These are phyloP conservation scores for Tylopilus cervinicoccineus DNA, from an alignment of 768 basidiomycete genomes.

Conservation along the genomic window DNA sequence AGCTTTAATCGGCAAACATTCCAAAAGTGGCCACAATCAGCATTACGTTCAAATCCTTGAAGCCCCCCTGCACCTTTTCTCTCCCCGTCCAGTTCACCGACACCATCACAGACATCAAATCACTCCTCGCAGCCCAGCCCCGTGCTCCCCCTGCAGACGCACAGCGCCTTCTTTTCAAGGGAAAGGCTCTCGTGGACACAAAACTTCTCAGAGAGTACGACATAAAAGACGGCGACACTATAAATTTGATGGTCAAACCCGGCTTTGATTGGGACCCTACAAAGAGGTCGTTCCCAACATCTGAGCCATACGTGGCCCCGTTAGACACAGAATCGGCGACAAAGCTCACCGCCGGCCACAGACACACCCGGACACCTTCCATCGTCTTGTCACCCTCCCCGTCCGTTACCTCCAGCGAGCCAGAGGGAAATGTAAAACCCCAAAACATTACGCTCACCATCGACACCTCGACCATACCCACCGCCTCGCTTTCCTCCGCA, in stretches of 20 bases:
- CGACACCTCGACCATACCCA: constrained; percentile 50
- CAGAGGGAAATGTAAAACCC: constrained; percentile 39
- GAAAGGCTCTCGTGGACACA: constrained; percentile 85
- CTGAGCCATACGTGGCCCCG: constrained; percentile 16
- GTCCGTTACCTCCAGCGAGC: constrained; percentile 39
- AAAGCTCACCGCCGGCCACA: constrained; percentile 30
- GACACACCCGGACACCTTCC: constrained; percentile 68
- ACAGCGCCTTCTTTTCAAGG: constrained; percentile 88
- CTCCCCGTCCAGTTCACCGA: constrained; percentile 78
- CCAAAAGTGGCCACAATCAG: constrained; percentile 36
- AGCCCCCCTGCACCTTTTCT: constrained; percentile 75
- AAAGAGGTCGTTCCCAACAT: constrained; percentile 28
- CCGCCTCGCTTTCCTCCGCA: constrained; percentile 41
- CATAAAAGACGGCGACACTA: constrained; percentile 71
- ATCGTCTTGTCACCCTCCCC: constrained; percentile 78
- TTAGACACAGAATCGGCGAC: constrained; percentile 21
- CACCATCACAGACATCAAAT: constrained; percentile 76
- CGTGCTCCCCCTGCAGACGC: constrained; percentile 73
- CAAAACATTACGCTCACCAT: constrained; percentile 67
- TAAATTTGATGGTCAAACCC: constrained; percentile 87
- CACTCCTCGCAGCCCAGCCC: constrained; percentile 60
- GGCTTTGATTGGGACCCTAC: constrained; percentile 63
- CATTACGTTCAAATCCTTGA: constrained; percentile 87
- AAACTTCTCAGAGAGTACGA: constrained; percentile 91
- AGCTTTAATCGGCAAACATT: constrained; percentile 9